A percentile compares a stretch with the other conserved stretches of the same genome.
phyloP scores from a whole-genome alignment of 1,284 basidiomycete genomes.

The Gymnopus androsaceus region DNA sequence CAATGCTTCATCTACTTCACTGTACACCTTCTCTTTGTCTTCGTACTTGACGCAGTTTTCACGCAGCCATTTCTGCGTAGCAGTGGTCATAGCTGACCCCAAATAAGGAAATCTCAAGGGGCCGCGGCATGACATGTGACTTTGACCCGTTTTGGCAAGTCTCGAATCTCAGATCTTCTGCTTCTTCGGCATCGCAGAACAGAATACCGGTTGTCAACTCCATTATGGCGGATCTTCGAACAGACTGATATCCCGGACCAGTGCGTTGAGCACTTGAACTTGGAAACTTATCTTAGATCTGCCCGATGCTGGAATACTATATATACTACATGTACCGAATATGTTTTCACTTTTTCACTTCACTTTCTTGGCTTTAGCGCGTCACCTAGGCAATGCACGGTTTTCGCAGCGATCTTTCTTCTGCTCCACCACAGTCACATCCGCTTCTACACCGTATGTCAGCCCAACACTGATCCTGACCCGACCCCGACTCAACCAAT shows the following conservation, averaged over 20 bases:
- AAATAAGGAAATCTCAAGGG: too few species aligned
- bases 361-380: too few species aligned
- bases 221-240: background rate
- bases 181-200: too few species aligned
- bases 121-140: too few species aligned
- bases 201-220: too few species aligned
- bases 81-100: too few species aligned
- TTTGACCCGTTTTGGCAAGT: too few species aligned
- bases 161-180: too few species aligned
- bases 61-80: conserved; percentile 9
- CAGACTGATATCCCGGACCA: background rate
- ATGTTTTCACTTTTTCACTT: background rate
- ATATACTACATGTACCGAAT: background rate
- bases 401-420: too few species aligned
- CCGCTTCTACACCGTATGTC: too few species aligned
- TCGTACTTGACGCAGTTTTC: conserved; percentile 6
- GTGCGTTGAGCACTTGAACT: background rate
- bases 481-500: conserved; percentile 32
- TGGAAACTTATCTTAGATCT: background rate
- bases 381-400: background rate
- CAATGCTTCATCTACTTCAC: background rate
- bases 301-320: background rate
- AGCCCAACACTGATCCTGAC: too few species aligned
- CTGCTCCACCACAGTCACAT: too few species aligned
- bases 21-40: background rate